Evolutionary conservation across 176 grass and related monocot genomes (phyloP).

Genomic region (Leersia perrieri): DNA sequence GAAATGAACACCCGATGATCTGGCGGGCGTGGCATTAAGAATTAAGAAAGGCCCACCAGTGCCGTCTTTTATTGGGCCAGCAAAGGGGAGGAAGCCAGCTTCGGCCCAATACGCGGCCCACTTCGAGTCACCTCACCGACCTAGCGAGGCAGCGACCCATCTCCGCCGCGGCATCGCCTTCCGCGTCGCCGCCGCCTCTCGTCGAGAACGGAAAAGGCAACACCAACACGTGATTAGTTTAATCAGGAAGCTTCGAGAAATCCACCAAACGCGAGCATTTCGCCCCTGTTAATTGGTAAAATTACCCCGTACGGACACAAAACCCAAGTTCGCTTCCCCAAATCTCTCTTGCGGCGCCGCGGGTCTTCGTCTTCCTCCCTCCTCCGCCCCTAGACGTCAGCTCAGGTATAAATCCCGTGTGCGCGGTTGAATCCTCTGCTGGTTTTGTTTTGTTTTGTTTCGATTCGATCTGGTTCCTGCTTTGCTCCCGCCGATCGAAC

Average conservation of each 20-base stretch:
- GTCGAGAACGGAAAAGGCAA: not conserved
- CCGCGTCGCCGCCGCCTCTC: not conserved
- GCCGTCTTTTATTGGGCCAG: not conserved
- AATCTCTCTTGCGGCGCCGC: not conserved
- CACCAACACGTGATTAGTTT: not conserved
- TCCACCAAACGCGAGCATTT: not conserved
- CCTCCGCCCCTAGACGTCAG: not conserved
- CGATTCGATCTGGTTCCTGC: not conserved
- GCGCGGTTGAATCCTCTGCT: not conserved
- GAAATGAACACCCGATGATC: not conserved
- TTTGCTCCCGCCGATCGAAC: not conserved
- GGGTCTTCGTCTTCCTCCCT: not conserved
- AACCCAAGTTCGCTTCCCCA: not conserved
- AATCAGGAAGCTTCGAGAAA: slow-evolving; percentile 12
- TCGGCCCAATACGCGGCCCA: not conserved
- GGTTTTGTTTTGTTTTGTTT: no score
- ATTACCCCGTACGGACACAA: not conserved
- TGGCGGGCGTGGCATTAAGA: no score
- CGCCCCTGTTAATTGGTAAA: no score
- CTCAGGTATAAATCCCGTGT: not conserved
- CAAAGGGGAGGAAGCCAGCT: not conserved
- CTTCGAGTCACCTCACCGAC: not conserved
- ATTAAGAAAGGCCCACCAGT: no score
- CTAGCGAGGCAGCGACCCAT: no score
- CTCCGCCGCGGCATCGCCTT: not conserved